Evolutionary conservation across 768 basidiomycete species (phyloP), one percentile per base, ranked within the genome.

Genomic region (Boletus fagicola): DNA sequence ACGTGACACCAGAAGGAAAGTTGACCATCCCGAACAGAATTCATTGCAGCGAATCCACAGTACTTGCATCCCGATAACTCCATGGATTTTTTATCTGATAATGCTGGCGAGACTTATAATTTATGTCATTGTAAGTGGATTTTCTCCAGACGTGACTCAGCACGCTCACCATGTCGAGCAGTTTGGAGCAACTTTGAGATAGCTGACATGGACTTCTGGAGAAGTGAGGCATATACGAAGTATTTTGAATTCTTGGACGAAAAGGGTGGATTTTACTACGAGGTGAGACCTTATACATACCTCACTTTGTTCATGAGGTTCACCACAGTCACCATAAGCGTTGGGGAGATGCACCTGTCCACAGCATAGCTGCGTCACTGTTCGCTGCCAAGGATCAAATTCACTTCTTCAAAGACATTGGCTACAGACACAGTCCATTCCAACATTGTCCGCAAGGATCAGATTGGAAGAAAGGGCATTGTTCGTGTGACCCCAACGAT

Each of bases 171-270:
- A 42, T 22, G 20, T 20, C 28, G 2, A 22, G 4, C 53, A 92
- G 90, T 92, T 77, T 94, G 92, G 92, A 90, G 86, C 63, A 97
- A 94, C 72, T 96, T 96, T 65, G 94, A 96, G 70, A 96, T 97
- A 57, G 94, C 80, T 6, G 81, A 86, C 65, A 79, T 95, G 58
- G 85, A 90, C 58, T 83, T 95, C 58, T 94, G 91, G 91, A 79
- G 93, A 63, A 75, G 86, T 15, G 86, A 94, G 58, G 85, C 87
- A 4, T 97, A 97, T 69, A 77, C 75, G 56, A 83, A 87, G 62
- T 96, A 84, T 77, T 96, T 95, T 62, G 86, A 93, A 44, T 83
- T 83, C 69, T 77, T 96, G 20, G 94, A 96, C 53, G 67, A 80
- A 53, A 78, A 79, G 43, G 94, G 94, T 53, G 93, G 93, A 16